Evolutionary conservation across 768 basidiomycete genomes (phyloP), one percentile per base, ranked within the genome.

Genomic region (Lentinula detonsa): DNA sequence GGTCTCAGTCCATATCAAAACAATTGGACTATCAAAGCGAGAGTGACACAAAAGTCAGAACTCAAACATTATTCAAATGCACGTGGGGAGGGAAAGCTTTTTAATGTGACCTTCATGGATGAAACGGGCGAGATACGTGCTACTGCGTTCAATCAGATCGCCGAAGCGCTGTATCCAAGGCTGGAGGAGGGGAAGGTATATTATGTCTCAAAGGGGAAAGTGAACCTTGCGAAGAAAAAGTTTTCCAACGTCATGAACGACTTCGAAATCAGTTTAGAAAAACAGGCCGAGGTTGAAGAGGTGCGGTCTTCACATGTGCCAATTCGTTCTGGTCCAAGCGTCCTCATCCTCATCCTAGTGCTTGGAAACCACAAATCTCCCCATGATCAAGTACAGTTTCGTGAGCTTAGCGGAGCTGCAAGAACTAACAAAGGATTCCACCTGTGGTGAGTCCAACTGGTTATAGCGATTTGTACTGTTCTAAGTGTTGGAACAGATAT

Each of bases 11-110:
- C 96, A 8, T 98, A 98, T 68, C 94, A 97, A 74, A 98, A 96
- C 76, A 93, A 93, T 73, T 99, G 97, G 97, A 95, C 92, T 9
- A 96, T 98, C 79, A 95, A 94, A 71, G 96, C 93, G 33, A 88
- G 93, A 45, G 93, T 98, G 53, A 90, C 86, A 11, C 84, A 90
- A 63, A 98, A 96, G 72, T 85, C 85, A 1, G 97, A 98, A 0
- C 85, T 98, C 68, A 88, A 84, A 66, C 83, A 84, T n/a, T 99
- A 89, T 85, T 88, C 90, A 3, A 98, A 96, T 71, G 77, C 81
- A 62, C 81, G 86, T 10, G 97, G 97, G 35, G 97, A 98, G 67
- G 96, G 97, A 40, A 95, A 98, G 70, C 78, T 98, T 15, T 98
- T 99, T 77, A 94, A 81, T 66, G 87, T 93, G 16, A 95, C 88